Conservation (phyloP, 768 basidiomycete species). For the Ramaria sp. region DNA sequence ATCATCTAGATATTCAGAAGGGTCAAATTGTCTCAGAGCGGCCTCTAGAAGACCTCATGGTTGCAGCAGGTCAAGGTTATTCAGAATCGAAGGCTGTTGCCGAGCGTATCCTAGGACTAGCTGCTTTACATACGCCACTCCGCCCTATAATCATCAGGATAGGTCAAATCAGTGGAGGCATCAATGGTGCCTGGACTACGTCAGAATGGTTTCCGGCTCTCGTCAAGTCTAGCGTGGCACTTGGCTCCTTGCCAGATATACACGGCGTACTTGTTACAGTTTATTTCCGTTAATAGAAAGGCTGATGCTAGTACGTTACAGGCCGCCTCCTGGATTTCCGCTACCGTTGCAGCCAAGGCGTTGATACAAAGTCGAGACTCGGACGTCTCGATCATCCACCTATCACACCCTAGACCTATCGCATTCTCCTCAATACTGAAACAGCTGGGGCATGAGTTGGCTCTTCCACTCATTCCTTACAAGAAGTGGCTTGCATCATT, state of each 20-base stretch:
- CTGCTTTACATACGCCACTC: too few species aligned
- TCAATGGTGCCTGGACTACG: conserved; percentile 11
- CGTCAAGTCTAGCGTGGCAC: neutral
- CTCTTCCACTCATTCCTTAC: conserved; percentile 17
- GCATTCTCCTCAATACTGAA: conserved; percentile 11
- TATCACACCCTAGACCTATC: conserved; percentile 28
- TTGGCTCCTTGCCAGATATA: neutral
- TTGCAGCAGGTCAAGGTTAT: neutral
- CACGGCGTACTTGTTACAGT: neutral
- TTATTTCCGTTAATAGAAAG: neutral
- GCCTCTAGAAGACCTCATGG: neutral
- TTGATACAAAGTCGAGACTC: neutral
- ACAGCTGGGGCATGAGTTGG: conserved; percentile 10
- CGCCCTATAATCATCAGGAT: conserved; percentile 10
- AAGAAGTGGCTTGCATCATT: conserved; percentile 15
- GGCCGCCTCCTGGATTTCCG: neutral
- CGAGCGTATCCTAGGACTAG: too few species aligned
- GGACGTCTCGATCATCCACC: conserved; percentile 20
- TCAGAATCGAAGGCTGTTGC: neutral
- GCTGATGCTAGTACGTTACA: neutral
- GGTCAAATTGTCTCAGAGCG: neutral
- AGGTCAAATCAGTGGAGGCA: conserved; percentile 11
- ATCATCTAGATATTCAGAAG: too few species aligned
- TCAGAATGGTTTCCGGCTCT: conserved; percentile 12
- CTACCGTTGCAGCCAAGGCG: neutral